phyloP scores from a whole-genome alignment of 2,329 filamentous ascomycete species.

The Trichoderma sp. region DNA sequence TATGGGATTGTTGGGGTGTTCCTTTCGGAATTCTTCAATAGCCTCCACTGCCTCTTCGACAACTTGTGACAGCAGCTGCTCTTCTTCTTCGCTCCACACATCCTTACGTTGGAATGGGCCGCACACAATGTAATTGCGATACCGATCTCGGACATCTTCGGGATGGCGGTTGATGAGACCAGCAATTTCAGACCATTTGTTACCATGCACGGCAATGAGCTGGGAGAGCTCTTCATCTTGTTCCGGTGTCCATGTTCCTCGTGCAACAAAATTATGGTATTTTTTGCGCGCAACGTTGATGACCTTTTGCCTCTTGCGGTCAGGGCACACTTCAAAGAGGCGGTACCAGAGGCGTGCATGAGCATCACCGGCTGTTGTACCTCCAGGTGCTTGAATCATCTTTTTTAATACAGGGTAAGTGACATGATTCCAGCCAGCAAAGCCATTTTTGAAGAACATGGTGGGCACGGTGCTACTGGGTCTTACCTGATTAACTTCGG shows the following conservation, averaged over 20 bases:
- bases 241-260: constrained; percentile 45
- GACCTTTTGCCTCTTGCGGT: constrained; percentile 54
- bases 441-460: neutral
- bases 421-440: neutral
- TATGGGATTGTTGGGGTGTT: constrained; percentile 35
- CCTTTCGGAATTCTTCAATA: constrained; percentile 44
- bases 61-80: constrained; percentile 51
- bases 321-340: constrained; percentile 50
- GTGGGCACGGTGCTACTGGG: neutral
- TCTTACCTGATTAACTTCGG: constrained; percentile 49
- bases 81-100: constrained; percentile 63
- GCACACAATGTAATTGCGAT: constrained; percentile 66
- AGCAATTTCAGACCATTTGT: constrained; percentile 64
- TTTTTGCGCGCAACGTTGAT: constrained; percentile 60
- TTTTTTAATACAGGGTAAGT: constrained; percentile 23
- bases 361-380: constrained; percentile 38
- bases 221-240: constrained; percentile 40
- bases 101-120: constrained; percentile 54
- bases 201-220: constrained; percentile 40
- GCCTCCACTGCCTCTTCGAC: constrained; percentile 55
- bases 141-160: constrained; percentile 69
- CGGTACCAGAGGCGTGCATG: constrained; percentile 51
- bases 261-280: constrained; percentile 66
- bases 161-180: constrained; percentile 63
- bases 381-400: constrained; percentile 41